phyloP scores from a whole-genome alignment of 148 eudicot species.

The Persicaria tinctoria region DNA sequence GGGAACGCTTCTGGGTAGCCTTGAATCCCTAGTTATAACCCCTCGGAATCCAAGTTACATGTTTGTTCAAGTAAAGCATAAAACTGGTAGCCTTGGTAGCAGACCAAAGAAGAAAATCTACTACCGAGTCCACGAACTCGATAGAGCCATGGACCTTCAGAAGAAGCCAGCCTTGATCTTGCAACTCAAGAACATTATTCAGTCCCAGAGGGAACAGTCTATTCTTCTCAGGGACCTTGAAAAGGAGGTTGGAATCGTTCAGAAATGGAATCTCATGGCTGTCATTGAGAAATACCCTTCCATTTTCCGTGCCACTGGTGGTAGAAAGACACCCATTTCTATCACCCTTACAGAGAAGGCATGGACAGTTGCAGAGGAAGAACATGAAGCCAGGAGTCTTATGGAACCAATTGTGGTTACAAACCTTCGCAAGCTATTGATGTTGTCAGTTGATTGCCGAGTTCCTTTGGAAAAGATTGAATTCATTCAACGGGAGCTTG shows the following conservation, averaged over 20 bases:
- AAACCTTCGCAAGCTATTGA: constrained; percentile 70
- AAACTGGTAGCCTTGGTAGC: constrained; percentile 46
- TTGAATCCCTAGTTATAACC: constrained; percentile 9
- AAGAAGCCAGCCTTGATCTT: constrained; percentile 70
- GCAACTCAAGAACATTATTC: constrained; percentile 58
- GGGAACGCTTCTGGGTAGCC: not conserved
- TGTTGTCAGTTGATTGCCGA: constrained; percentile 84
- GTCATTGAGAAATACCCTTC: constrained; percentile 75
- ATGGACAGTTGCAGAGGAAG: constrained; percentile 47
- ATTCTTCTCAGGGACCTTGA: constrained; percentile 78
- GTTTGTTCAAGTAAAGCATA: constrained; percentile 45
- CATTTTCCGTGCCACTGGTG: constrained; percentile 66
- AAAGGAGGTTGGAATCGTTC: constrained; percentile 87
- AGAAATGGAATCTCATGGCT: constrained; percentile 89
- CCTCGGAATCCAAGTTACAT: constrained; percentile 31
- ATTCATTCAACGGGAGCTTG: constrained; percentile 45
- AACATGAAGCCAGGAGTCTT: constrained; percentile 42
- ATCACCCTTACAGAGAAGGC: constrained; percentile 65
- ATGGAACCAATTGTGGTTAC: constrained; percentile 86
- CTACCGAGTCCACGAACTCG: constrained; percentile 67
- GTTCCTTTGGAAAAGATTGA: constrained; percentile 67
- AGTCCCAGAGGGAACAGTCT: constrained; percentile 55
- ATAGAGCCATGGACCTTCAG: constrained; percentile 71
- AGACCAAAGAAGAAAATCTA: constrained; percentile 86
- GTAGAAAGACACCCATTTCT: constrained; percentile 42